Percentiles rank a stretch among this genome's conserved stretches.
phyloP scores from a whole-genome alignment of 495 filamentous ascomycete species.

The Podospora tetraspora region DNA sequence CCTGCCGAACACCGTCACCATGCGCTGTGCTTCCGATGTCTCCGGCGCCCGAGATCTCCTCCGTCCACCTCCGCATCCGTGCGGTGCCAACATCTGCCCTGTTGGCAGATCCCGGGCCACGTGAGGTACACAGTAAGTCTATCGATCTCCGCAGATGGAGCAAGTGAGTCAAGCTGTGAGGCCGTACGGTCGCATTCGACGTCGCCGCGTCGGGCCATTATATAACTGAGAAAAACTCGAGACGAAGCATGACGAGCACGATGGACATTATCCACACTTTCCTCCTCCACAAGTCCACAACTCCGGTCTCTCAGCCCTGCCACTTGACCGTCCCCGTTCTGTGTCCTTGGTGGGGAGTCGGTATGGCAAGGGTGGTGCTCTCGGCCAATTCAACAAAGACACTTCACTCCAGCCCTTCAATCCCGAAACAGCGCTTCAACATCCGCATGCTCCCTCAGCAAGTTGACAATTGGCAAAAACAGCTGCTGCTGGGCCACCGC shows the following conservation, averaged over 20 bases:
- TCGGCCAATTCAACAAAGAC: too few relatives aligned
- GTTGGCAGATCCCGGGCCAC: background rate
- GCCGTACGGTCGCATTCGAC: too few relatives aligned
- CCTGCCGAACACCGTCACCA: background rate
- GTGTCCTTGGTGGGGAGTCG: background rate
- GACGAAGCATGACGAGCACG: background rate
- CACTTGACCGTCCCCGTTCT: background rate
- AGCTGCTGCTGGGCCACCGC: constrained; percentile 34
- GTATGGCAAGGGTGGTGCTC: background rate
- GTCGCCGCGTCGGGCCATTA: too few relatives aligned
- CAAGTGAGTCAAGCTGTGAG: too few relatives aligned
- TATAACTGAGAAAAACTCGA: too few relatives aligned
- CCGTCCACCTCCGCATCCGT: background rate
- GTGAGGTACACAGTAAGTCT: background rate
- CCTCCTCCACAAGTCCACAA: background rate
- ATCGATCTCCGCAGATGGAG: background rate
- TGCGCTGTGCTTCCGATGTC: background rate
- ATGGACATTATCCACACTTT: background rate
- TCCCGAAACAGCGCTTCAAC: constrained; percentile 10
- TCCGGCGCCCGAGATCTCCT: background rate
- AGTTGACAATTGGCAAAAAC: constrained; percentile 53
- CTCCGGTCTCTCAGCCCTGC: background rate
- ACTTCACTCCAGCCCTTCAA: background rate
- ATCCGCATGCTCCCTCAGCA: constrained; percentile 46
- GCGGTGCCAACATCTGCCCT: background rate